Evolutionary conservation across 2,329 filamentous ascomycete species (phyloP), one percentile per base, ranked within the genome.

Genomic region (Dothistroma pini): DNA sequence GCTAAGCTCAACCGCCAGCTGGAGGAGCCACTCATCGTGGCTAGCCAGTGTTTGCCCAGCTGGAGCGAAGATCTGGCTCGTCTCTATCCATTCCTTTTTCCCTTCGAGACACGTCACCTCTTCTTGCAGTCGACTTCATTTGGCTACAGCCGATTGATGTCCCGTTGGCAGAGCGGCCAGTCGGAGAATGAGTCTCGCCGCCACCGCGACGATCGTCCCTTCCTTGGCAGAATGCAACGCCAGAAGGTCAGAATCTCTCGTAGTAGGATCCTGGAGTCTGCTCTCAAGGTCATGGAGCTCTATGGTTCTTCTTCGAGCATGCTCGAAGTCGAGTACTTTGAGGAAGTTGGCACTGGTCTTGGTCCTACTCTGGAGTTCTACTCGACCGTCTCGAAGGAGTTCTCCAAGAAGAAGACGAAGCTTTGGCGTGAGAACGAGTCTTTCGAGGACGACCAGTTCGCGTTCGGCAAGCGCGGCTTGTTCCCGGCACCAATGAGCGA

Each of bases 61-160:
- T 99, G 95, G 95, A 96, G 91, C 63, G 93, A 97, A 76, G 95
- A 99, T 72, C 79, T 99, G 56, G 92, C 95, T 10, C 88, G 95
- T 35, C 81, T 96, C 1, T 99, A 97, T 73, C 93, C 95, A 0
- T 99, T 99, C 82, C 80, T 99, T 12, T 99, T 99, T 75, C 95
- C 95, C 2, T 99, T 99, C 71, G 95, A 99, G 80, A 97, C 95
- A 0, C 87, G 95, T 12, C 93, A 99, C 76, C 81, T 99, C 41
- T 99, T 99, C 82, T 79, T 99, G 35, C 95, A 97, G 76, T 99
- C 93, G 1, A 99, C 96, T 0, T 97, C 95, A 0, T 99, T 99
- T 73, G 95, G 95, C 22, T 99, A 99, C 79, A 93, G 93, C 48
- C 86, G 95, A 64, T 97, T 95, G 19, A 97, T 99, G 95, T 89